Evolutionary conservation across 192 early-diverging fungal species (phyloP), one percentile per base, ranked within the genome.

Genomic region (Mortierella antarctica): DNA sequence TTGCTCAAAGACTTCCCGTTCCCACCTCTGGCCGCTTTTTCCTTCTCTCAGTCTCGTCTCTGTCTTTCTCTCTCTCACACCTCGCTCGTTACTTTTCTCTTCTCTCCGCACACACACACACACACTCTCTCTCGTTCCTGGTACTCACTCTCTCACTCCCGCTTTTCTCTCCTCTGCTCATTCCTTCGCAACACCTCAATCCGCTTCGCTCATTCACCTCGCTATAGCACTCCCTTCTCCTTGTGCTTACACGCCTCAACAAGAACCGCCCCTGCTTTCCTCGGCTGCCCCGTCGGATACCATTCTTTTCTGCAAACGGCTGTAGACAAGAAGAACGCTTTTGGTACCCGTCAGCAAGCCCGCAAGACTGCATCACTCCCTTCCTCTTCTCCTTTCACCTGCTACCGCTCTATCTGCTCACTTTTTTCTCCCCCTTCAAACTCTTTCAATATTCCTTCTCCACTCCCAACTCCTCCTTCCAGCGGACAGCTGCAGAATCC

Each of bases 401-500:
- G 49, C 11, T 13, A 47, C 14, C 20, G 44, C 14, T n/a, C 14
- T 15, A 18, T 21, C 42, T 41, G 11, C 44, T 45, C 49, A 12
- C 46, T 51, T 9, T 42, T 17, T 41, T 57, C 20, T 21, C 14
- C 21, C 17, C 53, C 3, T 52, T 6, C 48, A 14, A 45, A 41
- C 40, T 39, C 51, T 7, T 67, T 47, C 66, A 76, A 49, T 48
- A 76, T 76, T 70, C 60, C 47, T 12, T 51, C 59, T 44, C 18
- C 49, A 67, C 66, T 69, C 47, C 74, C 67, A 14, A 60, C 67
- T 12, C 74, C 74, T 62, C 67, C 74, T n/a, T 40, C 57, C 10
- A 76, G 61, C 62, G 74, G 67, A 61, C 63, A 63, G 56, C 60
- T 75, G 23, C 12, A 41, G 8, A 49, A 9, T 15, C 39, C 52